Percentiles rank a stretch among this genome's conserved stretches.
These are phyloP conservation scores for Sphaerulina musiva DNA, from an alignment of 2,329 filamentous ascomycete genomes.

Conservation along the genomic window DNA sequence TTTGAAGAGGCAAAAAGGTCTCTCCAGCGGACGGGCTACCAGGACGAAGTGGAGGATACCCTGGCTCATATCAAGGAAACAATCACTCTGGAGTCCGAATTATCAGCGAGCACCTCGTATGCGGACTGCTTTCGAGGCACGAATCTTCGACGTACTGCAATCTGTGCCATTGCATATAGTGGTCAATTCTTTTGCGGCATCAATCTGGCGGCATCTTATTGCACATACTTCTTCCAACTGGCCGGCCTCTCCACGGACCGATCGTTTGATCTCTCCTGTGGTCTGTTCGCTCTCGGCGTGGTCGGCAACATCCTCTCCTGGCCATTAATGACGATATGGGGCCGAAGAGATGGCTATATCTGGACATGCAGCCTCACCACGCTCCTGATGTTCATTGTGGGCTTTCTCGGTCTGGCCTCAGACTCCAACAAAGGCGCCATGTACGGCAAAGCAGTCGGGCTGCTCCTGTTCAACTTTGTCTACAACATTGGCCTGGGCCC, in stretches of 20 bases:
- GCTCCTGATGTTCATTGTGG: slow-evolving; percentile 22
- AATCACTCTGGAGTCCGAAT: slow-evolving; percentile 18
- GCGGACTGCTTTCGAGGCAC: slow-evolving; percentile 31
- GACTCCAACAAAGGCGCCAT: slow-evolving; percentile 11
- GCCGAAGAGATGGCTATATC: slow-evolving; percentile 34
- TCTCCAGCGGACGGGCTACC: not conserved
- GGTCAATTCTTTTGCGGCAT: slow-evolving; percentile 33
- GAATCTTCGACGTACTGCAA: slow-evolving; percentile 33
- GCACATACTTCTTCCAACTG: slow-evolving; percentile 35
- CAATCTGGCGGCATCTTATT: slow-evolving; percentile 28
- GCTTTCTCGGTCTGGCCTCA: slow-evolving; percentile 14
- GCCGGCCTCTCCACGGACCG: slow-evolving; percentile 29
- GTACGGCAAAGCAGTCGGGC: slow-evolving; percentile 22
- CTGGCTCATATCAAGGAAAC: slow-evolving; percentile 5
- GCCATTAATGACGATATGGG: slow-evolving; percentile 32
- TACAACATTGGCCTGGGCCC: slow-evolving; percentile 26
- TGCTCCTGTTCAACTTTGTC: slow-evolving; percentile 18
- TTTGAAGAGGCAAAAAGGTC: slow-evolving; percentile 26
- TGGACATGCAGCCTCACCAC: slow-evolving; percentile 16
- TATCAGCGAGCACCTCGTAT: not conserved
- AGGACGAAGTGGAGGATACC: not conserved
- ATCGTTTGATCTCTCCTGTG: slow-evolving; percentile 29
- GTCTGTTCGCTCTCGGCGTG: slow-evolving; percentile 36
- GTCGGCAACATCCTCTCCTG: slow-evolving; percentile 31
- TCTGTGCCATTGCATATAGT: slow-evolving; percentile 28